Conservation (phyloP, 2,329 filamentous ascomycete genomes). For the Penicillium sp. region DNA sequence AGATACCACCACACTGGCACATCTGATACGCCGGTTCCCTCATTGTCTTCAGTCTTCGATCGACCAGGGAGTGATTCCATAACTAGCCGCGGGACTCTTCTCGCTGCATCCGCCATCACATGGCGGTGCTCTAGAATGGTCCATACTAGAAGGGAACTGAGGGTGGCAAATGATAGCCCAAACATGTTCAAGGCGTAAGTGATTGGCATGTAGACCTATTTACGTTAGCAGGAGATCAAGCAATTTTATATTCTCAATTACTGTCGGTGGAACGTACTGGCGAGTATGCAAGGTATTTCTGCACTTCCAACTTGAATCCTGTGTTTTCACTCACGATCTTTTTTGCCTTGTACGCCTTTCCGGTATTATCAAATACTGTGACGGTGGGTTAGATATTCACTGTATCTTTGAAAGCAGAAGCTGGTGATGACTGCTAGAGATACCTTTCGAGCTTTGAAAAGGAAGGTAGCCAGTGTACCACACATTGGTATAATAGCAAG, state of each 20-base stretch:
- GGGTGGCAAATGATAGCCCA: conserved; percentile 61
- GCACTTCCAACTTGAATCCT: conserved; percentile 59
- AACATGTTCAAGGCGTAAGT: conserved; percentile 40
- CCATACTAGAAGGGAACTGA: conserved; percentile 50
- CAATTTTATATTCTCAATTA: no score
- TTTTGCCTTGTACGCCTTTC: conserved; percentile 59
- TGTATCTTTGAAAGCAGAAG: neutral
- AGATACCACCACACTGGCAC: conserved; percentile 28
- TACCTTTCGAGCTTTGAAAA: conserved; percentile 28
- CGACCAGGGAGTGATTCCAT: conserved; percentile 9
- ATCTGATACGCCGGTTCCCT: conserved; percentile 8
- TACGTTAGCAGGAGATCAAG: no score
- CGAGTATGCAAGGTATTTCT: conserved; percentile 62
- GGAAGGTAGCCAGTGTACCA: conserved; percentile 20
- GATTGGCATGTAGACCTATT: conserved; percentile 27
- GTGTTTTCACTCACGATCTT: conserved; percentile 55
- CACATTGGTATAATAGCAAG: conserved; percentile 49
- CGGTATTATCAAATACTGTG: conserved; percentile 66
- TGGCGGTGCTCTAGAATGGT: conserved; percentile 21
- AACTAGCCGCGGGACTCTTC: conserved; percentile 5
- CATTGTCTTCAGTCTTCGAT: neutral
- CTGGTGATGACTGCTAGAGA: neutral
- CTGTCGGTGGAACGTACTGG: conserved; percentile 51
- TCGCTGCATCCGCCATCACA: conserved; percentile 14
- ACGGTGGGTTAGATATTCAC: neutral